phyloP scores from a whole-genome alignment of 805 yeast genomes.

The Brettanomyces sp. region DNA sequence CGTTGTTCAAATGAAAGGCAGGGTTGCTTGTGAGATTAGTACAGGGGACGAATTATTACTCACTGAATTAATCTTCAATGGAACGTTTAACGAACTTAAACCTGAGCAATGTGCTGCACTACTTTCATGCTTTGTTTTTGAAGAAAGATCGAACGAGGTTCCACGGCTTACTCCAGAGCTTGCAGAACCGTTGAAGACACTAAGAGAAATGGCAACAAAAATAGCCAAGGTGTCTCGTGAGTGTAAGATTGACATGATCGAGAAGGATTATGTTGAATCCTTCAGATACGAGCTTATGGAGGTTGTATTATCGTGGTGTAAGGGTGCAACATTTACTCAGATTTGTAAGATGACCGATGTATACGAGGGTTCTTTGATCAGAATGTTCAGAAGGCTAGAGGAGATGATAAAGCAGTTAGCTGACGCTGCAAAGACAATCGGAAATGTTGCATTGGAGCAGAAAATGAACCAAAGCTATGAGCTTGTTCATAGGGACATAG shows the following conservation, averaged over 20 bases:
- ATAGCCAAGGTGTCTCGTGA: conserved; percentile 87
- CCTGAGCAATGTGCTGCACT: conserved; percentile 91
- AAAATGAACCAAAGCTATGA: conserved; percentile 84
- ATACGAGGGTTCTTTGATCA: conserved; percentile 90
- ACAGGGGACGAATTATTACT: conserved; percentile 80
- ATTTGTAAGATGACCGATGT: conserved; percentile 99
- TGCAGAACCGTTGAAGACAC: conserved; percentile 80
- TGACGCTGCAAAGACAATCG: conserved; percentile 89
- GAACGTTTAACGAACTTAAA: conserved; percentile 80
- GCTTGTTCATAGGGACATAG: conserved; percentile 90
- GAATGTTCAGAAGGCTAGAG: conserved; percentile 91
- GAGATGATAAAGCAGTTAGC: conserved; percentile 87
- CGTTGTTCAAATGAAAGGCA: conserved; percentile 90
- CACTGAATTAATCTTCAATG: conserved; percentile 91
- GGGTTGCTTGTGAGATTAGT: conserved; percentile 85
- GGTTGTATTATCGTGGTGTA: conserved; percentile 93
- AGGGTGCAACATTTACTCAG: conserved; percentile 91
- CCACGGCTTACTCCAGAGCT: conserved; percentile 83
- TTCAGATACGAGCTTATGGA: conserved; percentile 95
- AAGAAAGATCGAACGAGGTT: conserved; percentile 84
- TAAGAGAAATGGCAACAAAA: conserved; percentile 85
- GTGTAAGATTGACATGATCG: conserved; percentile 81
- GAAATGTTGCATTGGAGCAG: conserved; percentile 74
- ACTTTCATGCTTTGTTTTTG: conserved; percentile 91
- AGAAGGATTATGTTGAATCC: conserved; percentile 84